These are phyloP conservation scores for Barbarea vulgaris DNA, from an alignment of 345 rosid species.

Conservation along the genomic window DNA sequence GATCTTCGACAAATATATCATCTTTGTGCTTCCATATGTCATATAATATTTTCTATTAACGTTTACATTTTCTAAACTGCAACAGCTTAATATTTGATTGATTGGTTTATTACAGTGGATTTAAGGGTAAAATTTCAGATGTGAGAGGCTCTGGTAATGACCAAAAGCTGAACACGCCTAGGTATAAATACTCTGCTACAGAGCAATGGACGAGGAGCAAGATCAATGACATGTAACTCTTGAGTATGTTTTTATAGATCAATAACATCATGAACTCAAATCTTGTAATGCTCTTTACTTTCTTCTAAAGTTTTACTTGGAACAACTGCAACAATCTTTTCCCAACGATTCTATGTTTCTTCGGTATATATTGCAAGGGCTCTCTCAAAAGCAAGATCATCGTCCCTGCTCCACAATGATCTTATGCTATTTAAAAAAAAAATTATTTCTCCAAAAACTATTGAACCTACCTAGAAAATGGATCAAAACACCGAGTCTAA, in stretches of 20 bases:
- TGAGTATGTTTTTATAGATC: neutral
- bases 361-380: too few species aligned
- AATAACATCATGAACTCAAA: too few species aligned
- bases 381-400: slow-evolving; percentile 70
- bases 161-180: slow-evolving; percentile 82
- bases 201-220: slow-evolving; percentile 98
- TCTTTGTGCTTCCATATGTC: too few species aligned
- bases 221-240: slow-evolving; percentile 82
- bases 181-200: slow-evolving; percentile 98
- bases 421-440: slow-evolving; percentile 46
- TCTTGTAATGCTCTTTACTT: too few species aligned
- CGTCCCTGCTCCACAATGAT: slow-evolving; percentile 73
- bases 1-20: too few species aligned
- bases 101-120: slow-evolving; percentile 48
- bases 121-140: slow-evolving; percentile 65
- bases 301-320: too few species aligned
- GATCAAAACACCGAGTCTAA: too few species aligned
- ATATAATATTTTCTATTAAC: too few species aligned
- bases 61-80: neutral
- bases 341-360: too few species aligned
- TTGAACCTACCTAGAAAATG: neutral
- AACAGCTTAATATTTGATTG: slow-evolving; percentile 12
- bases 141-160: slow-evolving; percentile 60
- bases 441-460: slow-evolving; percentile 43
- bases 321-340: too few species aligned